Percentiles rank a stretch among this genome's conserved stretches.
Evolutionary conservation across 2,329 filamentous ascomycete genomes (phyloP).

Genomic region (Arthroderma uncinatum): DNA sequence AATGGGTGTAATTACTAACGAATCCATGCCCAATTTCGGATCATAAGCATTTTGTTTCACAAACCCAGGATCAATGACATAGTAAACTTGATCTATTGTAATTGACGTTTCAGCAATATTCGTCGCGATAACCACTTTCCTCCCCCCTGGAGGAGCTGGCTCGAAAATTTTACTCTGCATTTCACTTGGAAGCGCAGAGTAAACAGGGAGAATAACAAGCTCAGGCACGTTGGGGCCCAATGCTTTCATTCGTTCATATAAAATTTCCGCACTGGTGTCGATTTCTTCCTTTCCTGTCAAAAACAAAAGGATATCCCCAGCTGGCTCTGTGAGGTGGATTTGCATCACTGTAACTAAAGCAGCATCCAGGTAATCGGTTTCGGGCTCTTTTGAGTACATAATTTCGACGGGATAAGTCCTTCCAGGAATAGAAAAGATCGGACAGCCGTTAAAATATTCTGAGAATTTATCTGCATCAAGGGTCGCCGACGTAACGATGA

Average conservation of each 20-base stretch:
- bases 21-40: slow-evolving; percentile 95
- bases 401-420: slow-evolving; percentile 93
- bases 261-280: slow-evolving; percentile 82
- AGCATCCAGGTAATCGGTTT: slow-evolving; percentile 88
- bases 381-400: slow-evolving; percentile 87
- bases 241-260: slow-evolving; percentile 93
- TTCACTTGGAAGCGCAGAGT: slow-evolving; percentile 83
- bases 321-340: slow-evolving; percentile 84
- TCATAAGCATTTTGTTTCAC: slow-evolving; percentile 98
- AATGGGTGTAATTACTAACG: slow-evolving; percentile 87
- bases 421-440: slow-evolving; percentile 93
- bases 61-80: slow-evolving; percentile 92
- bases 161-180: slow-evolving; percentile 94
- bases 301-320: slow-evolving; percentile 92
- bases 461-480: slow-evolving; percentile 97
- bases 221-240: slow-evolving; percentile 84
- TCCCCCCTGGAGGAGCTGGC: slow-evolving; percentile 68
- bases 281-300: slow-evolving; percentile 97
- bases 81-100: slow-evolving; percentile 95
- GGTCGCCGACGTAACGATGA: slow-evolving; percentile 94
- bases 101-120: slow-evolving; percentile 98
- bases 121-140: slow-evolving; percentile 94
- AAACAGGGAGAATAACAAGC: slow-evolving; percentile 87
- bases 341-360: slow-evolving; percentile 97
- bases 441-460: slow-evolving; percentile 87